Evolutionary conservation across 73 alveolate genomes (phyloP), one percentile per base, ranked within the genome.

Genomic region (Stentor roeselii): DNA sequence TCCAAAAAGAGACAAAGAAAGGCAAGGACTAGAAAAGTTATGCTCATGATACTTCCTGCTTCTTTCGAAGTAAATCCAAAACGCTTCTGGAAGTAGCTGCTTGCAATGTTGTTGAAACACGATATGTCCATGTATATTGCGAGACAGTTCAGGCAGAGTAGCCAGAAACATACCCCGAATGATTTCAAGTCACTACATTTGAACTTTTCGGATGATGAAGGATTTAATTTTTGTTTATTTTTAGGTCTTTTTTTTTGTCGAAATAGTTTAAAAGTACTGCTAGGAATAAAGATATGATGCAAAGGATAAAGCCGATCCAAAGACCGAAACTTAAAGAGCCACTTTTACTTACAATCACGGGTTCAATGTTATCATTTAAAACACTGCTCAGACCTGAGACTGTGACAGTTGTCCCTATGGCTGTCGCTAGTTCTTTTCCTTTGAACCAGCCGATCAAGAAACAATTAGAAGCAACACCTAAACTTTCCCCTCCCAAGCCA

Each of bases 361-460:
- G 74, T 31, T 58, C 74, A 21, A 31, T 58, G 74, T 27, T 15
- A 77, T 77, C 94, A 60, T 92, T 92, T 41, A 93, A 75, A 11
- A 89, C 96, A 40, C 92, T 77, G 0, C 97, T 98, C 6, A 93
- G 87, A 75, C 98, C 87, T 3, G 97, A 77, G 59, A 93, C 61
- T 27, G 94, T 86, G 67, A 95, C 86, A 75, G 91, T 90, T 59
- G 93, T 38, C 60, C 97, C 99, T 82, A 97, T 89, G 2, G 99
- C 99, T 82, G 95, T 84, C 3, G 99, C 92, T 60, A 94, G 89
- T 91, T 95, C 98, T 61, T 93, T 94, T 27, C 98, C 98, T 60
- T 87, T 87, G 86, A 97, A 97, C 99, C 99, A 97, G 75, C 90
- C 90, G 15, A 95, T 88, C 3, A 97, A 97, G 84, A 95, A 88